A percentile compares a stretch with the other conserved stretches of the same genome.
These are phyloP conservation scores for Calonectria ilicicola DNA, from an alignment of 2,329 filamentous ascomycete genomes.

Conservation along the genomic window DNA sequence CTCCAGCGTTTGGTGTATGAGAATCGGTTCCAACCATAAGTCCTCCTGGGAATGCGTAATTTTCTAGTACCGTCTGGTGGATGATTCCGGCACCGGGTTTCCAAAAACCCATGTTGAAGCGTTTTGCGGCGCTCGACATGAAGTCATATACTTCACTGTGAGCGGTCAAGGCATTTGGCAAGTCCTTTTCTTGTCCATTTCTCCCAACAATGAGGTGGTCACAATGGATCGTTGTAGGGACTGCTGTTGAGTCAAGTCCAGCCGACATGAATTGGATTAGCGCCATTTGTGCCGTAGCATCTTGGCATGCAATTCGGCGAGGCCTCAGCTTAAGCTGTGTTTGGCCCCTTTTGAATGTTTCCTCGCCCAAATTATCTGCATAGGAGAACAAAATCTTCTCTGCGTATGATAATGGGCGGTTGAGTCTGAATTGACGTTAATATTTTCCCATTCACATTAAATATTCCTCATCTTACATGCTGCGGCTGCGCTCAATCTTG, in stretches of 20 bases:
- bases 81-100: constrained; percentile 98
- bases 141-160: constrained; percentile 99
- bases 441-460: not conserved
- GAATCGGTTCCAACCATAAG: constrained; percentile 98
- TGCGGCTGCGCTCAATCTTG: not conserved
- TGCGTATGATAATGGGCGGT: constrained; percentile 92
- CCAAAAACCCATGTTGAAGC: constrained; percentile 99
- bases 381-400: constrained; percentile 99
- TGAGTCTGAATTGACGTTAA: constrained; percentile 70
- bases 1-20: constrained; percentile 96
- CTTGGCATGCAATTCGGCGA: constrained; percentile 98
- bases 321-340: constrained; percentile 97
- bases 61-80: constrained; percentile 98
- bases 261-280: constrained; percentile 99
- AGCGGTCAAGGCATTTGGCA: constrained; percentile 88
- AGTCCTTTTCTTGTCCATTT: constrained; percentile 91
- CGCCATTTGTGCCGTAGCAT: constrained; percentile 99
- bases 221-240: constrained; percentile 96
- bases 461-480: not conserved
- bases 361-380: constrained; percentile 93
- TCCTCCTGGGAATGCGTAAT: constrained; percentile 99
- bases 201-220: constrained; percentile 99
- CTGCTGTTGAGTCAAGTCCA: constrained; percentile 94
- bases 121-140: constrained; percentile 88
- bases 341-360: constrained; percentile 94